A percentile compares a stretch with the other conserved stretches of the same genome.
Conservation (phyloP, 1,284 basidiomycete genomes). For the Puccinia triticina region DNA sequence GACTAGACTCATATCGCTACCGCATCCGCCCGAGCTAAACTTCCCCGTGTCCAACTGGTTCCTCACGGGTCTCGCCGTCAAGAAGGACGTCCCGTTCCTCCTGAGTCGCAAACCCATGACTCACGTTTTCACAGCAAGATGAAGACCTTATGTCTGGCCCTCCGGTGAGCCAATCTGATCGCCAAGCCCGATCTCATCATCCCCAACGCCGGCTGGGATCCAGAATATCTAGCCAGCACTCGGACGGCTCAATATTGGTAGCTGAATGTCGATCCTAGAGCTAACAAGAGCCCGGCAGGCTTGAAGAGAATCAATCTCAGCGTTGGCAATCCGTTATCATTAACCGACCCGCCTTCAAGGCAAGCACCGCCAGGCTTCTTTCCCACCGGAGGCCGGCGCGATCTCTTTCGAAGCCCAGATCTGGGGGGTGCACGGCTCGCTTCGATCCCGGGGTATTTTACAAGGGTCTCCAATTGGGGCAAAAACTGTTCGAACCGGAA, state of each 20-base stretch:
- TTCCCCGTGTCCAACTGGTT: constrained; percentile 46
- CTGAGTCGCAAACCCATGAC: constrained; percentile 33
- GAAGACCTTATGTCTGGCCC: constrained; percentile 20
- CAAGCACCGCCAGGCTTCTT: no score
- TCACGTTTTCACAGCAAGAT: constrained; percentile 29
- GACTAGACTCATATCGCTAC: constrained; percentile 13
- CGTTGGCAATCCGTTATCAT: constrained; percentile 30
- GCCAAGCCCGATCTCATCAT: constrained; percentile 39
- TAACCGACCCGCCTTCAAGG: no score
- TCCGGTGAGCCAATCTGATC: not conserved
- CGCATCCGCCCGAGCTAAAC: constrained; percentile 31
- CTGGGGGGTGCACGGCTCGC: no score
- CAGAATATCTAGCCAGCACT: constrained; percentile 35
- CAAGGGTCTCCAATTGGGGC: no score
- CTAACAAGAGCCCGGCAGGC: not conserved
- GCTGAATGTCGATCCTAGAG: not conserved
- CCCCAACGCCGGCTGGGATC: constrained; percentile 47
- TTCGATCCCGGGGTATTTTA: no score
- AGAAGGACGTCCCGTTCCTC: constrained; percentile 42
- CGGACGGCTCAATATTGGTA: not conserved
- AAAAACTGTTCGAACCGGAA: no score
- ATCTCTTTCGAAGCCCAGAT: no score
- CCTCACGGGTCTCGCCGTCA: constrained; percentile 32
- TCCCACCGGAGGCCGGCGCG: no score
- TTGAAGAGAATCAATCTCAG: not conserved